A percentile compares a stretch with the other conserved stretches of the same genome.
Conservation (phyloP, 2,329 filamentous ascomycete genomes). For the Sclerotinia nivalis region DNA sequence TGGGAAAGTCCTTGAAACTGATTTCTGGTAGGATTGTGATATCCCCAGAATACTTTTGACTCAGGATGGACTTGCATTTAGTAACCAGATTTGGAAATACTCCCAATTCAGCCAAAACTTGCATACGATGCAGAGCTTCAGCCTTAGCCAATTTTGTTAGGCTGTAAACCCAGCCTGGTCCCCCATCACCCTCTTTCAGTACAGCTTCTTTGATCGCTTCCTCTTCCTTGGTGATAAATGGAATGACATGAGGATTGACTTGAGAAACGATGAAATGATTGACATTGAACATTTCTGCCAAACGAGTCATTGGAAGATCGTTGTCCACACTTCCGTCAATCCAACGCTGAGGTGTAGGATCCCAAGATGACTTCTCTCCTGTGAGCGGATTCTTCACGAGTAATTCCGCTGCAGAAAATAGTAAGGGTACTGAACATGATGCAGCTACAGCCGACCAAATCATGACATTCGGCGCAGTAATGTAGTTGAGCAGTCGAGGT, state of each 20-base stretch:
- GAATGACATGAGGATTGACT: conserved; percentile 90
- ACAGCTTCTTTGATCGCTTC: conserved; percentile 45
- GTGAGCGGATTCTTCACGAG: conserved; percentile 84
- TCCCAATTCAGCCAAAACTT: conserved; percentile 77
- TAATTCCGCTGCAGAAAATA: conserved; percentile 78
- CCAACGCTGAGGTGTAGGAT: conserved; percentile 79
- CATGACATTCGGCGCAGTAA: conserved; percentile 90
- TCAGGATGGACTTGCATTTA: conserved; percentile 78
- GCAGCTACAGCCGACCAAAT: conserved; percentile 97
- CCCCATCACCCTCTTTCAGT: conserved; percentile 35
- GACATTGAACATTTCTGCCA: conserved; percentile 96
- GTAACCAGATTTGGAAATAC: conserved; percentile 76
- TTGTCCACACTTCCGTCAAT: conserved; percentile 96
- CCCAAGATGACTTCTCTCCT: conserved; percentile 77
- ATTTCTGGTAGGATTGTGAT: conserved; percentile 91
- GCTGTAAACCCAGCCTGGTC: conserved; percentile 59
- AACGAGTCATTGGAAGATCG: conserved; percentile 84
- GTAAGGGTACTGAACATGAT: conserved; percentile 86
- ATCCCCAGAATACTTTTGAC: conserved; percentile 89
- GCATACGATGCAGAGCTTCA: conserved; percentile 77
- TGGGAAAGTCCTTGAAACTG: conserved; percentile 69
- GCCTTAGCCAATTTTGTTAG: conserved; percentile 74
- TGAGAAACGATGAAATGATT: conserved; percentile 98
- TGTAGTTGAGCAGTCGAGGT: conserved; percentile 84
- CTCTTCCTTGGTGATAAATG: conserved; percentile 78